Evolutionary conservation across 1,284 basidiomycete genomes (phyloP), one percentile per base, ranked within the genome.

Genomic region (Apiotrichum montevideense): DNA sequence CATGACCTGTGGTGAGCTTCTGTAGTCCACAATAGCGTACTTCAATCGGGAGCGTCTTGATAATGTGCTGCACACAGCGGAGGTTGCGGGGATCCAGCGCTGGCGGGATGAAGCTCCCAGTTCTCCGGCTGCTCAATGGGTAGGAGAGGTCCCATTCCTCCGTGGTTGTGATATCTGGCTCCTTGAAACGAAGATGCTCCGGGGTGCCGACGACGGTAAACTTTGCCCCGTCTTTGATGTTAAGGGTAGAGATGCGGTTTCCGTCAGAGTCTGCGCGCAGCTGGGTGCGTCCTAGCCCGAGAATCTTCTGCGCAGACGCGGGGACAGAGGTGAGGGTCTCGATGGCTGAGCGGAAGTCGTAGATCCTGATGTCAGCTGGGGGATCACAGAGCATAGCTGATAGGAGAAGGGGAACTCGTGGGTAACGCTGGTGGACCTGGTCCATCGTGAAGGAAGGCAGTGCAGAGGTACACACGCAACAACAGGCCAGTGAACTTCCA

Each of bases 221-320:
- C 67, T 87, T 89, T 78, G 85, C 86, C 50, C 82, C 83, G 37
- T 78, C 68, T 54, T 82, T 82, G 52, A 90, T 76, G 14, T n/a
- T 34, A 29, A 72, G 40, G 15, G 61, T 55, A n/a, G 62, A 63
- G 42, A 71, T 66, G 14, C 68, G 53, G 37, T 44, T 56, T 34
- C 61, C 64, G 59, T 74, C 71, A 72, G 84, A 88, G 82, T 92
- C 88, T 3, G 82, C 79, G 4, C 88, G 88, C 10, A 94, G 77
- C 72, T 89, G 92, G 40, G 89, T 88, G 66, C 89, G 90, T 8
- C 62, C 55, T 4, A 69, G 59, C 1, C 67, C 66, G 40, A 88
- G 85, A 54, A 95, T 86, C 80, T 96, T 95, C 78, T 95, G 90
- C 14, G 90, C 81, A 63, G 88, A 88, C 33, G 85, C 82, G 3